Percentiles rank a stretch among this genome's conserved stretches.
These are phyloP conservation scores for Tetracladium setigerum DNA, from an alignment of 495 filamentous ascomycete genomes.

Conservation along the genomic window DNA sequence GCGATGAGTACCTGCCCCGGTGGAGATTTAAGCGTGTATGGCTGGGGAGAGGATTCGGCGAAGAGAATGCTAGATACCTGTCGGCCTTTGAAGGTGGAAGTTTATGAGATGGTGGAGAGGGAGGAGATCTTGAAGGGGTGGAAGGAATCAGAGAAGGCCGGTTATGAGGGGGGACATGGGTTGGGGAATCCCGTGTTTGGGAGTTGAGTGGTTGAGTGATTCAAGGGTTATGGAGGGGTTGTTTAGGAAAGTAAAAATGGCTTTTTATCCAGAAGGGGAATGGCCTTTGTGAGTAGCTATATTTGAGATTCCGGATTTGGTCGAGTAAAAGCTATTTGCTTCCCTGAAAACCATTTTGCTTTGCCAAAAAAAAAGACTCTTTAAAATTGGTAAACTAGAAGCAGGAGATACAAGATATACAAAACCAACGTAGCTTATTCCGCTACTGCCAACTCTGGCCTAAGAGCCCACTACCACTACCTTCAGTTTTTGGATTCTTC, in stretches of 20 bases:
- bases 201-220: neutral
- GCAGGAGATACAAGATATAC: constrained; percentile 31
- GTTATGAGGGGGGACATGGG: constrained; percentile 62
- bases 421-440: constrained; percentile 17
- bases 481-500: constrained; percentile 21
- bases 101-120: constrained; percentile 51
- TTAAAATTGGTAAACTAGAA: no score
- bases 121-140: constrained; percentile 47
- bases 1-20: constrained; percentile 56
- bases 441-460: constrained; percentile 26
- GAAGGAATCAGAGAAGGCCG: constrained; percentile 47
- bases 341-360: no score
- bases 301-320: no score
- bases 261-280: no score
- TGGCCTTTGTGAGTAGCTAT: no score
- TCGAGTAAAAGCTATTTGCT: no score
- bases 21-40: constrained; percentile 68
- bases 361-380: no score
- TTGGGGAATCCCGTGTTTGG: constrained; percentile 35
- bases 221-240: no score
- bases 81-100: constrained; percentile 63
- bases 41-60: constrained; percentile 59
- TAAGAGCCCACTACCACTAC: neutral
- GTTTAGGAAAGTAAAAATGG: no score
- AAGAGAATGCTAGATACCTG: constrained; percentile 64